Conservation (phyloP, 2,329 filamentous ascomycete species). For the Triangularia verruculosa region DNA sequence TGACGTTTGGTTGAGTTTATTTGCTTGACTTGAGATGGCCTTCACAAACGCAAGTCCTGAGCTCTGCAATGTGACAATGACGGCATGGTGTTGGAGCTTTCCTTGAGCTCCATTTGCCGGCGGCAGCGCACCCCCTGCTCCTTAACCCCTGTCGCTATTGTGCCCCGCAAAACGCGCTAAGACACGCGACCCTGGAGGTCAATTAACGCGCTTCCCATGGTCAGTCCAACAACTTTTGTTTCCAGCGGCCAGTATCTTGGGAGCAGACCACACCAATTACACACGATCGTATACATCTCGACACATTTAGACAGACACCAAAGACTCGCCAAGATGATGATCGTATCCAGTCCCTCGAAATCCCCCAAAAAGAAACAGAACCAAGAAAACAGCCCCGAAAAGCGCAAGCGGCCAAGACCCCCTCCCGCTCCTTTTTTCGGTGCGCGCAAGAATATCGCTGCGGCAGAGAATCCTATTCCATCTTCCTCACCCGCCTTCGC, state of each 20-base stretch:
- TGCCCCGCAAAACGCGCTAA: conserved; percentile 22
- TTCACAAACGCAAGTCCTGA: background rate
- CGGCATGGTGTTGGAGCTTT: conserved; percentile 11
- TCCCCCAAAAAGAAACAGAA: conserved; percentile 28
- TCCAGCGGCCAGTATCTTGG: background rate
- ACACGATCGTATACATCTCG: too few species aligned
- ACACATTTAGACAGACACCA: background rate
- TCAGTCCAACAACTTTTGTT: background rate
- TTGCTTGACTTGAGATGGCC: background rate
- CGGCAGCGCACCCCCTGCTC: conserved; percentile 6
- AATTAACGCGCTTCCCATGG: conserved; percentile 24
- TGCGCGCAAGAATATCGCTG: conserved; percentile 34
- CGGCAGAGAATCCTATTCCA: conserved; percentile 57
- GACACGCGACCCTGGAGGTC: conserved; percentile 15
- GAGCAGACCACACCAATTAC: background rate
- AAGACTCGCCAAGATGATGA: conserved; percentile 24
- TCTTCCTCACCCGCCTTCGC: conserved; percentile 90
- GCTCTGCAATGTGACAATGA: conserved; percentile 3
- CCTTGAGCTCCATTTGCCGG: conserved; percentile 12
- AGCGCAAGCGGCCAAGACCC: conserved; percentile 29
- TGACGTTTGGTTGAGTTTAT: background rate
- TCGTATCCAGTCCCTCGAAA: conserved; percentile 27
- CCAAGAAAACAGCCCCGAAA: conserved; percentile 1
- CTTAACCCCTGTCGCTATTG: conserved; percentile 1
- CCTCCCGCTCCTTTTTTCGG: conserved; percentile 38